A percentile compares a stretch with the other conserved stretches of the same genome.
Evolutionary conservation across 768 basidiomycete genomes (phyloP).

Genomic region (Pleurotus sapidus): DNA sequence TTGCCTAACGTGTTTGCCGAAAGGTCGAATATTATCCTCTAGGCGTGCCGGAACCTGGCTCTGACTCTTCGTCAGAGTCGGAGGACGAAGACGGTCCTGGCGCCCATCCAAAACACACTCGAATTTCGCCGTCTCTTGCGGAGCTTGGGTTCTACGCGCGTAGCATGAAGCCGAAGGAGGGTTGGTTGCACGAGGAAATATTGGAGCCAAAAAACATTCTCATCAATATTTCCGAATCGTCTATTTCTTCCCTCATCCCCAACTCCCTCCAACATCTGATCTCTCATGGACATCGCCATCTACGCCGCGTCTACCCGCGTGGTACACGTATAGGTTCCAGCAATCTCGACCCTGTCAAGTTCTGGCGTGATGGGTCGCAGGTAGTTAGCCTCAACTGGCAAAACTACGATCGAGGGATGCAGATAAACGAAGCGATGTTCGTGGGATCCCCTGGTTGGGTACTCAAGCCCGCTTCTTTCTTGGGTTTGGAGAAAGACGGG

Average conservation of each 20-base stretch:
- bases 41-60: conserved; percentile 16
- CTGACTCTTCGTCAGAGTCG: conserved; percentile 22
- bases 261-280: conserved; percentile 33
- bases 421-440: conserved; percentile 64
- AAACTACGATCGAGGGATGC: conserved; percentile 53
- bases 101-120: conserved; percentile 13
- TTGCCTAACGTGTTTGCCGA: no score
- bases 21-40: conserved; percentile 57
- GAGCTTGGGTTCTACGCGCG: conserved; percentile 57
- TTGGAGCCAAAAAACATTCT: conserved; percentile 39
- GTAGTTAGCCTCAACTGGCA: conserved; percentile 64
- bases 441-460: conserved; percentile 55
- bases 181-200: conserved; percentile 44
- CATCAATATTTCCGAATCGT: conserved; percentile 60
- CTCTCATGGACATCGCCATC: conserved; percentile 36
- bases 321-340: conserved; percentile 54
- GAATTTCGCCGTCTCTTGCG: conserved; percentile 51
- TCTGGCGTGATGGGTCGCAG: conserved; percentile 59
- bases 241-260: conserved; percentile 37
- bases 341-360: conserved; percentile 49
- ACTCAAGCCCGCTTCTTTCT: conserved; percentile 36
- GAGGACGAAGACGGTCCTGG: conserved; percentile 23
- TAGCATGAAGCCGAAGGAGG: conserved; percentile 56
- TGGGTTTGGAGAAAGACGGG: conserved; percentile 15
- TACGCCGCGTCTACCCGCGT: conserved; percentile 57